These are phyloP conservation scores for Kodamaea neixiangensis DNA, from an alignment of 805 yeast species.

Conservation along the genomic window DNA sequence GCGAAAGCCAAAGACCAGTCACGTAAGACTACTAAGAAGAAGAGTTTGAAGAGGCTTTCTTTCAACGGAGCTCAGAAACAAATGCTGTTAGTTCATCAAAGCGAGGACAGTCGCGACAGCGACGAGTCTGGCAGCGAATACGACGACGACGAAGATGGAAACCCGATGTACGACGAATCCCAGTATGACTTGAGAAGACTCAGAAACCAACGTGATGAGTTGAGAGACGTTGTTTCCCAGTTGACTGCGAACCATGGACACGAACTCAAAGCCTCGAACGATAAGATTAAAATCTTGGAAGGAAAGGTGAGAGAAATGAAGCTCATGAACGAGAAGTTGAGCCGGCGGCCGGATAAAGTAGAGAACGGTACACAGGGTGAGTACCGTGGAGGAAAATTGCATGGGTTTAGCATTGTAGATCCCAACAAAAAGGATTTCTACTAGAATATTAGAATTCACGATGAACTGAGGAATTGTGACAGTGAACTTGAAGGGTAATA, in stretches of 20 bases:
- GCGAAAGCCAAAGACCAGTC: conserved; percentile 25
- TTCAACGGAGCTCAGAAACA: conserved; percentile 1
- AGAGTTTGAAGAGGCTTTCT: background rate
- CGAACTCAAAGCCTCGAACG: conserved; percentile 38
- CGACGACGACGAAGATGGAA: conserved; percentile 6
- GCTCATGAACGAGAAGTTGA: conserved; percentile 35
- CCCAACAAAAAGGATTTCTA: conserved; percentile 25
- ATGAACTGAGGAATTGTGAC: background rate
- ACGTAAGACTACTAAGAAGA: background rate
- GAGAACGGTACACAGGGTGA: conserved; percentile 16
- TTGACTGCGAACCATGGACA: conserved; percentile 36
- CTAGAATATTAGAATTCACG: background rate
- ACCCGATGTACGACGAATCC: conserved; percentile 7
- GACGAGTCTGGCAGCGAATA: background rate
- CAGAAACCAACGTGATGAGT: conserved; percentile 41
- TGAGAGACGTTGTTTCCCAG: conserved; percentile 40
- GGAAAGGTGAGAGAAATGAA: conserved; percentile 30
- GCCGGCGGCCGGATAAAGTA: conserved; percentile 13
- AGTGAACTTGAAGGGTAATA: background rate
- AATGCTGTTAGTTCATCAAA: conserved; percentile 5
- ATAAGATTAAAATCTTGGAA: conserved; percentile 36
- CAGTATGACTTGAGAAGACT: conserved; percentile 10
- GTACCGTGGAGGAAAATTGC: conserved; percentile 36
- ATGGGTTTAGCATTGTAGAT: conserved; percentile 41
- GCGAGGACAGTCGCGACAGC: background rate